A percentile compares a stretch with the other conserved stretches of the same genome.
Evolutionary conservation across 2,329 filamentous ascomycete species (phyloP).

Genomic region (Nectriaceae sp.): DNA sequence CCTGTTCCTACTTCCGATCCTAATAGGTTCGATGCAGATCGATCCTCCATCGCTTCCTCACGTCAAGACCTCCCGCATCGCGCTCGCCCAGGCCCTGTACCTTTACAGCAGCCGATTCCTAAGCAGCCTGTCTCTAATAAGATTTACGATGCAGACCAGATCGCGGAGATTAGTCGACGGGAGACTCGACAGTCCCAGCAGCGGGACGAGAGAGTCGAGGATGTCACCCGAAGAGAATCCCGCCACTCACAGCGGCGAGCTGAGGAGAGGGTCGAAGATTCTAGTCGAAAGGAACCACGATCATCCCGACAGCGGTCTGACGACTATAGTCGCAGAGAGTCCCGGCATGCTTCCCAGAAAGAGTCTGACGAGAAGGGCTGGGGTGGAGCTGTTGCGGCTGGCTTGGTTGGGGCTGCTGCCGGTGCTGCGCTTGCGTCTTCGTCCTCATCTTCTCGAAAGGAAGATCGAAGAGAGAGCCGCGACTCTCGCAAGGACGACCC

Average conservation of each 20-base stretch:
- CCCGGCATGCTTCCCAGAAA: no score
- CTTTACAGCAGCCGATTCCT: constrained; percentile 85
- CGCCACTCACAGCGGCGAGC: constrained; percentile 19
- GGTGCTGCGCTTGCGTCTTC: constrained; percentile 36
- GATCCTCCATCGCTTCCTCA: constrained; percentile 49
- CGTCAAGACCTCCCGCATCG: constrained; percentile 42
- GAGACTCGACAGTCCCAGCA: constrained; percentile 27
- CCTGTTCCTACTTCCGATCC: constrained; percentile 69
- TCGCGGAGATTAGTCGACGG: constrained; percentile 36
- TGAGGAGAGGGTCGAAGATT: constrained; percentile 31
- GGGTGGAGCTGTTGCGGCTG: constrained; percentile 47
- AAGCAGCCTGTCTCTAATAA: constrained; percentile 70
- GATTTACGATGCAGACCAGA: constrained; percentile 59
- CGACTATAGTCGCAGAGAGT: constrained; percentile 37
- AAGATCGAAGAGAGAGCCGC: constrained; percentile 15
- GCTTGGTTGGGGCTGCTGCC: constrained; percentile 51
- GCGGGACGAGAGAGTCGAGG: constrained; percentile 25
- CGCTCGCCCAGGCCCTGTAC: constrained; percentile 59
- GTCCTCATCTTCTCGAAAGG: constrained; percentile 21
- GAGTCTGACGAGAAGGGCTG: constrained; percentile 43
- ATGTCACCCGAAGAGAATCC: constrained; percentile 37
- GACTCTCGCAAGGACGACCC: constrained; percentile 20
- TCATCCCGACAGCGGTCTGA: constrained; percentile 30
- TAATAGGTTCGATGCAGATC: constrained; percentile 58
- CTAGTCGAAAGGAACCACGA: constrained; percentile 34